Evolutionary conservation across 116 monocot species (phyloP).

Genomic region (Cymodocea nodosa): DNA sequence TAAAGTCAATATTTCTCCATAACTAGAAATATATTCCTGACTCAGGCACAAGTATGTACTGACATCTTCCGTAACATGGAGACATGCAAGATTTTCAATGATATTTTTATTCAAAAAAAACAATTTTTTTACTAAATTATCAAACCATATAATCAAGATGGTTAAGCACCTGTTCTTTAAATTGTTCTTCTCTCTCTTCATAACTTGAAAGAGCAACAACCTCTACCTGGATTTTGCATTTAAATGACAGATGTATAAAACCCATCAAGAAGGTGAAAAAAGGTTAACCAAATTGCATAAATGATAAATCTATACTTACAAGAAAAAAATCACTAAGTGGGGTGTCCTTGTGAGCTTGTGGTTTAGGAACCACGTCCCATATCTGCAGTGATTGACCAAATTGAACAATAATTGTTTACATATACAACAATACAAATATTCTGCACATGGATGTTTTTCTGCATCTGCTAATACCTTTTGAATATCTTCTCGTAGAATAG

Average conservation of each 20-base stretch:
- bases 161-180: conserved; percentile 64
- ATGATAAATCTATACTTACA: conserved; percentile 29
- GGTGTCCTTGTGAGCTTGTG: conserved; percentile 72
- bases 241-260: not conserved
- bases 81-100: not conserved
- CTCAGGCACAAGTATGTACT: too few relatives aligned
- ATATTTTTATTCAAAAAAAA: not conserved
- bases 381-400: conserved; percentile 31
- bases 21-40: too few relatives aligned
- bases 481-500: conserved; percentile 91
- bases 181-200: conserved; percentile 93
- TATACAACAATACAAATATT: conserved; percentile 5
- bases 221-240: conserved; percentile 47
- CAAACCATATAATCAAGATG: not conserved
- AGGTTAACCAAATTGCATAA: not conserved
- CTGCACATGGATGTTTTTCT: not conserved
- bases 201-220: conserved; percentile 89
- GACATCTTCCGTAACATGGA: too few relatives aligned
- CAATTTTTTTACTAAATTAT: not conserved
- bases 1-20: too few relatives aligned
- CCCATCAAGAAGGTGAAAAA: not conserved
- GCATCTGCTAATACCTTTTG: conserved; percentile 53
- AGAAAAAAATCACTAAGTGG: conserved; percentile 90
- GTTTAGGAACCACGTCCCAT: conserved; percentile 86
- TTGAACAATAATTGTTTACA: not conserved